These are phyloP conservation scores for Petunia axillaris DNA, from an alignment of 257 asterid species.

Conservation along the genomic window DNA sequence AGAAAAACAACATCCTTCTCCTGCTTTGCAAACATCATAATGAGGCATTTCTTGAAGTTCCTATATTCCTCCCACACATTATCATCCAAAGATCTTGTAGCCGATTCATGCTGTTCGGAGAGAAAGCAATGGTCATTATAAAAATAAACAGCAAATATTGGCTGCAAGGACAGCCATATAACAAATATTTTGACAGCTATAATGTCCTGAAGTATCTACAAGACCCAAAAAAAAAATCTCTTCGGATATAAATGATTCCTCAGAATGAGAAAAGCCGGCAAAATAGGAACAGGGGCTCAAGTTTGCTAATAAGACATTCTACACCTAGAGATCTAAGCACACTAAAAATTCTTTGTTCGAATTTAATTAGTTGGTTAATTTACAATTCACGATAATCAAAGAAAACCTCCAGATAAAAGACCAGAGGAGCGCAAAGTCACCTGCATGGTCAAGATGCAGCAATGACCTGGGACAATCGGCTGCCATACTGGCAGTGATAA, in stretches of 20 bases:
- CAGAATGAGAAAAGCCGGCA: background rate
- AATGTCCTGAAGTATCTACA: background rate
- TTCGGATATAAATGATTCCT: background rate
- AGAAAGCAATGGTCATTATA: slow-evolving; percentile 26
- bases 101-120: slow-evolving; percentile 74
- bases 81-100: slow-evolving; percentile 81
- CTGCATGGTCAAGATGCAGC: slow-evolving; percentile 89
- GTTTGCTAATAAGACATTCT: background rate
- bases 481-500: slow-evolving; percentile 76
- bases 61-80: slow-evolving; percentile 94
- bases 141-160: background rate
- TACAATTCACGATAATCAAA: background rate
- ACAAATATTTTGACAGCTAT: slow-evolving; percentile 14
- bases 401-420: background rate
- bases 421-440: slow-evolving; percentile 37
- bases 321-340: background rate
- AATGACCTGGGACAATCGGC: slow-evolving; percentile 82
- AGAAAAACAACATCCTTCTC: slow-evolving; percentile 80
- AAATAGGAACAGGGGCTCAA: background rate
- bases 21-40: slow-evolving; percentile 90
- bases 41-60: slow-evolving; percentile 96
- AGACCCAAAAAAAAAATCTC: background rate
- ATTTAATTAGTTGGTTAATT: background rate
- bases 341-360: background rate
- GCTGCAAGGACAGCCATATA: background rate